Base-by-base conservation (phyloP, 139 green algal genomes). In the Microglena sp. region DNA sequence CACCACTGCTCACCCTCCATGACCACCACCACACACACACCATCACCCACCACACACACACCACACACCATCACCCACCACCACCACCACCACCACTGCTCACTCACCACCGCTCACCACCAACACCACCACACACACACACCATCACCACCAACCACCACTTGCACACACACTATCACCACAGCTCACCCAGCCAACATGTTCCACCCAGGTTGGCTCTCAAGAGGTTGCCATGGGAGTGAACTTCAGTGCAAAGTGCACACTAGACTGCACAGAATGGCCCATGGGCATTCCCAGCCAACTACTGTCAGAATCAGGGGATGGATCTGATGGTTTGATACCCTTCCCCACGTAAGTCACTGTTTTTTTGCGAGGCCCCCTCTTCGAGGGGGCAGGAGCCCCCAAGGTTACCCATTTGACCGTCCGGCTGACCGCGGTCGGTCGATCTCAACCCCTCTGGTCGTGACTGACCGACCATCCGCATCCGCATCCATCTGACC, bases 181-280 rank as follows among this genome's bases (percentile, higher is more conserved):
- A 24, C 8, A 28, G 21, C 46, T 57, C 46, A 31, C 21, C 7
- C 7, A 57, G 5, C 15, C 21, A 5, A 8, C 11, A 31, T 8
- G 22, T 7, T 77, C 45, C 53, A 77, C 22, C 33, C 77, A 95
- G 85, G 79, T 93, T 2, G 89, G 85, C 0, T 77, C 84, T 21
- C 86, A 95, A 59, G 79, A 90, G 5, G 66, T 96, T 27, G 84
- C 82, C 2, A 66, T 95, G 60, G 89, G 89, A 2, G 53, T 91
- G 2, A 88, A 87, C 33, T 95, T 96, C 64, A 66, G 68, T 29
- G 89, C 89, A 4, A 72, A 64, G 1, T 87, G 81, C 29, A 77
- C 79, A 0, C 79, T 96, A 32, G 79, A 92, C 35, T 88, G 90
- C 65, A 62, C 76, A 11, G 81, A 90, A 63, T 76, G 78, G 45